Percentiles rank a stretch among this genome's conserved stretches.
These are phyloP conservation scores for Tricholoma furcatifolium DNA, from an alignment of 768 basidiomycete genomes.

Conservation along the genomic window DNA sequence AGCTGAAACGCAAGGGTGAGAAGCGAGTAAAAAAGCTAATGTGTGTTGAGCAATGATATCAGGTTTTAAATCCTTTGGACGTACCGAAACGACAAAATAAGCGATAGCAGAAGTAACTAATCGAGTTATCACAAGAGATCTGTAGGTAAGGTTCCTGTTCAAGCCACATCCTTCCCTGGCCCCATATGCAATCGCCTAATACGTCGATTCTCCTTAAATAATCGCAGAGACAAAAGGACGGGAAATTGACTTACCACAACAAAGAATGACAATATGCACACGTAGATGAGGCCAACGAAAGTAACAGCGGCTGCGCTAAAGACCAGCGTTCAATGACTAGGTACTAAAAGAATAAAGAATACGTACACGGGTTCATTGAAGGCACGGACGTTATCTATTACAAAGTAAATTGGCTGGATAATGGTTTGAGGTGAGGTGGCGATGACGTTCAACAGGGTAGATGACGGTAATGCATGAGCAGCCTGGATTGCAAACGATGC, in stretches of 20 bases:
- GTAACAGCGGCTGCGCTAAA: constrained; percentile 51
- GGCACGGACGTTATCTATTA: constrained; percentile 50
- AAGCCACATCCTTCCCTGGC: constrained; percentile 41
- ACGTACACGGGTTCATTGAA: constrained; percentile 65
- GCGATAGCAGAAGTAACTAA: constrained; percentile 29
- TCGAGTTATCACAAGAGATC: constrained; percentile 34
- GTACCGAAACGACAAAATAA: constrained; percentile 39
- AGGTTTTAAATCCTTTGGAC: background rate
- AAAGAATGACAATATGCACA: constrained; percentile 39
- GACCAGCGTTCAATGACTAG: background rate
- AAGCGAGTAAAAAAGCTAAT: constrained; percentile 59
- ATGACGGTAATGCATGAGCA: constrained; percentile 17
- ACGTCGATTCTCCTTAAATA: background rate
- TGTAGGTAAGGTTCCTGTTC: constrained; percentile 26
- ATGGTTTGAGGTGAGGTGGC: constrained; percentile 50
- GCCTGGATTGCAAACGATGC: constrained; percentile 27
- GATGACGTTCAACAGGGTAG: constrained; percentile 32
- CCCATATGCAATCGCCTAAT: constrained; percentile 21
- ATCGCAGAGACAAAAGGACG: background rate
- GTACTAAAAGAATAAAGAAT: background rate
- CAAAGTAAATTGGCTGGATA: constrained; percentile 46
- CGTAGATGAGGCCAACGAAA: constrained; percentile 58
- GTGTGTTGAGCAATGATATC: background rate
- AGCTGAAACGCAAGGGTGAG: constrained; percentile 62
- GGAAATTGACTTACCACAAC: constrained; percentile 28